phyloP scores from a whole-genome alignment of 306 rosid genomes.

The Pyrus bretschneideri region DNA sequence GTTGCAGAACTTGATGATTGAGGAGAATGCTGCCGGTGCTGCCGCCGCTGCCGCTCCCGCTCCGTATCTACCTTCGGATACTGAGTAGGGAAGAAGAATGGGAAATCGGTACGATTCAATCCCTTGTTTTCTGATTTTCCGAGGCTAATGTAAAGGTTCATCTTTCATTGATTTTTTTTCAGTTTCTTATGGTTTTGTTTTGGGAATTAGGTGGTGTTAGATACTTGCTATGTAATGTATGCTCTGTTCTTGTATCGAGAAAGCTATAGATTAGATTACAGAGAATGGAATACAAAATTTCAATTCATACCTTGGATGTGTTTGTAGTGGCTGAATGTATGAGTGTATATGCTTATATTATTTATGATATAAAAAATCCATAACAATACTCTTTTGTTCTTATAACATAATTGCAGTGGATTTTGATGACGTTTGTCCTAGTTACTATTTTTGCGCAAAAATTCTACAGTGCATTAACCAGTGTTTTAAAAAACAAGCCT shows the following conservation, averaged over 20 bases:
- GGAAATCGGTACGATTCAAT: conserved; percentile 27
- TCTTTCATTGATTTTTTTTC: conserved; percentile 6
- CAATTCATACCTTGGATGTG: background rate
- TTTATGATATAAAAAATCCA: background rate
- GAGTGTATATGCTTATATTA: background rate
- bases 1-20: conserved; percentile 48
- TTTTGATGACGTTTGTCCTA: background rate
- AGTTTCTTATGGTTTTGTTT: conserved; percentile 22
- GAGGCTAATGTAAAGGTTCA: conserved; percentile 29
- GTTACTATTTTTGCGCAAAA: too few species aligned
- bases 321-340: background rate
- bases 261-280: conserved; percentile 25
- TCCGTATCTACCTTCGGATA: conserved; percentile 22
- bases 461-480: too few species aligned
- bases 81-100: conserved; percentile 12
- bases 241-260: conserved; percentile 28
- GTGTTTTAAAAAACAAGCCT: too few species aligned
- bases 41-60: conserved; percentile 5
- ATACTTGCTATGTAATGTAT: conserved; percentile 14
- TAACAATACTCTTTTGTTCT: background rate
- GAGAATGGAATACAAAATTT: conserved; percentile 15
- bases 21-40: conserved; percentile 26
- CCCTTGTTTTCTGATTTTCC: background rate
- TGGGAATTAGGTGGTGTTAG: conserved; percentile 30
- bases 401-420: background rate